These are phyloP conservation scores for Tolypocladium ophioglossoides DNA, from an alignment of 2,329 filamentous ascomycete species.

Conservation along the genomic window DNA sequence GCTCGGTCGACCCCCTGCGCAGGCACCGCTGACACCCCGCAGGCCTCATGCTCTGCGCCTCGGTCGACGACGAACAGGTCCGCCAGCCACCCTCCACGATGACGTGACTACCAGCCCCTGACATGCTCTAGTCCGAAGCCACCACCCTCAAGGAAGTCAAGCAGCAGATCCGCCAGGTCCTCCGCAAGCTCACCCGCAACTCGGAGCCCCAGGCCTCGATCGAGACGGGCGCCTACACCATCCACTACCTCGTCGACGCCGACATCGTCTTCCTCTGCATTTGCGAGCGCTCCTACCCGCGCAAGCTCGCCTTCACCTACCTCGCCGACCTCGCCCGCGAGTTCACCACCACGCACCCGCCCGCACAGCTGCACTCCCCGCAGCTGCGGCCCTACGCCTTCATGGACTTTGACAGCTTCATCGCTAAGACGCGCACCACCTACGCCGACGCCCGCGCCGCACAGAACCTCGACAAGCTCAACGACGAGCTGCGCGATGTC, in stretches of 20 bases:
- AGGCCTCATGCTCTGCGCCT: constrained; percentile 93
- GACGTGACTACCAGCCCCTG: neutral
- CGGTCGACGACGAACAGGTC: constrained; percentile 81
- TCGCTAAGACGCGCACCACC: constrained; percentile 81
- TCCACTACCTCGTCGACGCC: constrained; percentile 82
- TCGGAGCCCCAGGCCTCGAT: constrained; percentile 87
- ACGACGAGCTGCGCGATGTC: constrained; percentile 94
- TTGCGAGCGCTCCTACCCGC: constrained; percentile 86
- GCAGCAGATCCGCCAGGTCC: constrained; percentile 78
- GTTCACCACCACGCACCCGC: constrained; percentile 77
- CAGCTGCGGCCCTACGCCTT: constrained; percentile 85
- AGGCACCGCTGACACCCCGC: constrained; percentile 9
- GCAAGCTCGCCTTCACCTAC: constrained; percentile 97
- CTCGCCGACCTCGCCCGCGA: constrained; percentile 84
- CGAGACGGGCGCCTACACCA: constrained; percentile 69
- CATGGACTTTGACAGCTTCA: constrained; percentile 97
- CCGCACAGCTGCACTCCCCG: constrained; percentile 61
- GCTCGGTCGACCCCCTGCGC: constrained; percentile 2
- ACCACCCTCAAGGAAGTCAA: constrained; percentile 79
- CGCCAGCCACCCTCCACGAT: constrained; percentile 7
- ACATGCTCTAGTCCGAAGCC: constrained; percentile 43
- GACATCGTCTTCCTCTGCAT: constrained; percentile 89
- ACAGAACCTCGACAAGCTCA: constrained; percentile 88
- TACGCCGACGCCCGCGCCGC: constrained; percentile 88
- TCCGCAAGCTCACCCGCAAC: constrained; percentile 79